Conservation (phyloP, 2,329 filamentous ascomycete species). For the Trichoderma sp. region DNA sequence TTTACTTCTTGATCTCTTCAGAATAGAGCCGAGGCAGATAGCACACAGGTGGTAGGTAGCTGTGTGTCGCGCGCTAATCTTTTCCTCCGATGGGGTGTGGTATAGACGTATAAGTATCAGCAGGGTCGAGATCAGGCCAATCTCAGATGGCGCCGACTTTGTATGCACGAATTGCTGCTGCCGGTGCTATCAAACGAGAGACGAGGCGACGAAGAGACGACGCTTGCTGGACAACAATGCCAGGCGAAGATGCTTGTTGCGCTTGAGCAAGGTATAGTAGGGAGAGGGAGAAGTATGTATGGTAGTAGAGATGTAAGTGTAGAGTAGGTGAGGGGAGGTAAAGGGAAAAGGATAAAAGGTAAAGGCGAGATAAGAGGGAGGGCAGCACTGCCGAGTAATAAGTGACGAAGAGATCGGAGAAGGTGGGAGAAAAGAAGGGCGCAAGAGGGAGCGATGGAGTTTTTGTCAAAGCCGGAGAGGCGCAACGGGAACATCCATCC, state of each 20-base stretch:
- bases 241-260: background rate
- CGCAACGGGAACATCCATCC: slow-evolving; percentile 30
- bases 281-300: background rate
- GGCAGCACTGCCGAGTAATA: background rate
- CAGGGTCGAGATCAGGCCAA: slow-evolving; percentile 2
- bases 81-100: background rate
- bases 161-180: slow-evolving; percentile 1
- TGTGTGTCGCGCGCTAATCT: slow-evolving; percentile 2
- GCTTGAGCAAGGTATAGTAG: background rate
- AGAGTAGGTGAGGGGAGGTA: background rate
- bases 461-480: slow-evolving; percentile 31
- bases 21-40: background rate
- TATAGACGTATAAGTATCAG: background rate
- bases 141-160: slow-evolving; percentile 2
- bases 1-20: background rate
- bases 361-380: background rate
- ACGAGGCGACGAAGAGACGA: background rate
- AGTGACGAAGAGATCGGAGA: slow-evolving; percentile 2
- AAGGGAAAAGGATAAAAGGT: background rate
- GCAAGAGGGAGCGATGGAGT: slow-evolving; percentile 29
- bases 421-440: slow-evolving; percentile 17
- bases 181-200: background rate
- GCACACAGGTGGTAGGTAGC: background rate
- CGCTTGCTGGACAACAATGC: background rate
- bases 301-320: background rate